These are phyloP conservation scores for Tetrapisispora pingtungensis DNA, from an alignment of 805 yeast genomes.

Conservation along the genomic window DNA sequence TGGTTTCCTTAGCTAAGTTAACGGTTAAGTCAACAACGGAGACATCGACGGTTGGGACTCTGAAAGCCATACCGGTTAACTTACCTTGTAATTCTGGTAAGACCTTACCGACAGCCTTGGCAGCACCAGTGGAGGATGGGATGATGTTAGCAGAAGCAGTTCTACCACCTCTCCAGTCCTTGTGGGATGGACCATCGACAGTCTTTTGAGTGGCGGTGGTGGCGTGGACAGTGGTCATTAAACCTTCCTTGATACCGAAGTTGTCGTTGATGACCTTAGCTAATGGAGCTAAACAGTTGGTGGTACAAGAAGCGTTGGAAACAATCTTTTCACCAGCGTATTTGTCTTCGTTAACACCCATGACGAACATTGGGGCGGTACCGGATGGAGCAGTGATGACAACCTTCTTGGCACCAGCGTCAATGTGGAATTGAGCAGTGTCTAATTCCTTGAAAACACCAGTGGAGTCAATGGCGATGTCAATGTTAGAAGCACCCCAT, in stretches of 20 bases:
- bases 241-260: conserved; percentile 63
- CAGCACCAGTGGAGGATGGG: conserved; percentile 71
- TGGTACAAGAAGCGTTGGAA: conserved; percentile 66
- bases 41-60: conserved; percentile 68
- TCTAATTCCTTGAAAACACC: conserved; percentile 61
- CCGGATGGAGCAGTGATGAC: conserved; percentile 63
- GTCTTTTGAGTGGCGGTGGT: conserved; percentile 66
- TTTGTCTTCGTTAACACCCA: conserved; percentile 57
- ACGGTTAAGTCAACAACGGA: conserved; percentile 65
- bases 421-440: conserved; percentile 59
- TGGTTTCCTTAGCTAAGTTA: conserved; percentile 46
- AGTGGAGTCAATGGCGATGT: conserved; percentile 59
- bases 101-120: conserved; percentile 68
- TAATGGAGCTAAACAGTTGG: conserved; percentile 67
- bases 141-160: conserved; percentile 67
- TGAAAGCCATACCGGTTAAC: conserved; percentile 63
- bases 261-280: conserved; percentile 58
- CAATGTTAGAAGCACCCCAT: conserved; percentile 56
- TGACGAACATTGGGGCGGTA: conserved; percentile 65
- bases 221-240: conserved; percentile 68
- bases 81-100: conserved; percentile 63
- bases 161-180: conserved; percentile 77
- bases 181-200: conserved; percentile 69
- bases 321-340: conserved; percentile 50
- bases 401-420: conserved; percentile 67